Conservation (phyloP, 331 rosid genomes). For the Malus hybrid region DNA sequence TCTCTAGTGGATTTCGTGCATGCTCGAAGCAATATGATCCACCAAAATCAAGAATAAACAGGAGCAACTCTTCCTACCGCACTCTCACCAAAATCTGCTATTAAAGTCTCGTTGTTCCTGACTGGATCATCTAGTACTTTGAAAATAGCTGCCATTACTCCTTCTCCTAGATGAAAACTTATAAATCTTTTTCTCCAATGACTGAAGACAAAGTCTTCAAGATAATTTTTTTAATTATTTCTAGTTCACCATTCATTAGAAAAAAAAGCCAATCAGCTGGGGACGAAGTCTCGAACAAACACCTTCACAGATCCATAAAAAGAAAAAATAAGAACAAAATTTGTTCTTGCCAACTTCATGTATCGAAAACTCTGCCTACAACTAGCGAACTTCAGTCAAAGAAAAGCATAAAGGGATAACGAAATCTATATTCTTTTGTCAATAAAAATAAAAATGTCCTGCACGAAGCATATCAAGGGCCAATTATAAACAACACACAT, state of each 20-base stretch:
- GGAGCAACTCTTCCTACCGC: slow-evolving; percentile 97
- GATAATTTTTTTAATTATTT: slow-evolving; percentile 36
- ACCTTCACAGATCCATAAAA: slow-evolving; percentile 33
- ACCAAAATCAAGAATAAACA: slow-evolving; percentile 92
- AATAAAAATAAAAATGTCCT: background rate
- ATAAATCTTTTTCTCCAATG: slow-evolving; percentile 84
- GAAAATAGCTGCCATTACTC: slow-evolving; percentile 96
- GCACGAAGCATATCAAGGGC: background rate
- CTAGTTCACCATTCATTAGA: slow-evolving; percentile 66
- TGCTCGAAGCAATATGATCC: slow-evolving; percentile 83
- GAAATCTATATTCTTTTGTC: background rate
- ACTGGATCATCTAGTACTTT: slow-evolving; percentile 79
- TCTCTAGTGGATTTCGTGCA: slow-evolving; percentile 86
- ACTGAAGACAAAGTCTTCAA: slow-evolving; percentile 77
- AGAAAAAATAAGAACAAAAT: slow-evolving; percentile 1
- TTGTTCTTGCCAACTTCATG: background rate
- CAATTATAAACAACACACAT: background rate
- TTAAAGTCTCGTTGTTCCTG: slow-evolving; percentile 59
- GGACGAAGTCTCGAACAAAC: slow-evolving; percentile 84
- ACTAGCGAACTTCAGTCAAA: background rate
- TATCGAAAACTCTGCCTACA: background rate
- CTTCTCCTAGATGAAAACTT: slow-evolving; percentile 77
- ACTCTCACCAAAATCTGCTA: slow-evolving; percentile 86
- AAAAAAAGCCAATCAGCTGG: slow-evolving; percentile 72
- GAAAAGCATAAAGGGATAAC: background rate